Conservation (phyloP, 1,139 yeast species). For the Meyerozyma athensensis region DNA sequence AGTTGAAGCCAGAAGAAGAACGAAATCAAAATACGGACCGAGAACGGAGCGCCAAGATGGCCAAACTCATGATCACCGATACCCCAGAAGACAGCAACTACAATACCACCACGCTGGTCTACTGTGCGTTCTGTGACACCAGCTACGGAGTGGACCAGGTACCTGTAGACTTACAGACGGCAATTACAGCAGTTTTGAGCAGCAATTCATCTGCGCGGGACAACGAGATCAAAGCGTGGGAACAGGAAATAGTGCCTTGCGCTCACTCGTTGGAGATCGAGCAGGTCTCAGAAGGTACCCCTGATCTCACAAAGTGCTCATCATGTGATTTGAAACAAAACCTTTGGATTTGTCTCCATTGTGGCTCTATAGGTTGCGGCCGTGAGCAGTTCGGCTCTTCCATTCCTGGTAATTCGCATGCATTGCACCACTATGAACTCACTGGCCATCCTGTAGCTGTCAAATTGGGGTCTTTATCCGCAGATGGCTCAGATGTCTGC, state of each 20-base stretch:
- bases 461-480: conserved; percentile 81
- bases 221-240: conserved; percentile 88
- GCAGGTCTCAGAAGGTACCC: conserved; percentile 24
- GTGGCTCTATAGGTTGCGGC: conserved; percentile 15
- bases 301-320: conserved; percentile 12
- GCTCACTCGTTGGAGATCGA: conserved; percentile 58
- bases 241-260: conserved; percentile 78
- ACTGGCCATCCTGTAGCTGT: conserved; percentile 77
- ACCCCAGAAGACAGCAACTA: conserved; percentile 65
- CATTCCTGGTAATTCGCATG: conserved; percentile 91
- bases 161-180: conserved; percentile 18
- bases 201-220: conserved; percentile 64
- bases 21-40: conserved; percentile 22
- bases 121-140: conserved; percentile 33
- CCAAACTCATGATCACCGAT: conserved; percentile 72
- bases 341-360: conserved; percentile 15
- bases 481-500: conserved; percentile 46
- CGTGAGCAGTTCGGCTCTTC: conserved; percentile 83
- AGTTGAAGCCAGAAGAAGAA: conserved; percentile 34
- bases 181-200: conserved; percentile 48
- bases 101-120: conserved; percentile 44
- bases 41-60: conserved; percentile 49
- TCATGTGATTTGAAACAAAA: conserved; percentile 35
- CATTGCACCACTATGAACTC: conserved; percentile 58
- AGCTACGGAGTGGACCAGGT: conserved; percentile 17